phyloP scores from a whole-genome alignment of 2,329 filamentous ascomycete genomes.

The Chaetomium globosum region DNA sequence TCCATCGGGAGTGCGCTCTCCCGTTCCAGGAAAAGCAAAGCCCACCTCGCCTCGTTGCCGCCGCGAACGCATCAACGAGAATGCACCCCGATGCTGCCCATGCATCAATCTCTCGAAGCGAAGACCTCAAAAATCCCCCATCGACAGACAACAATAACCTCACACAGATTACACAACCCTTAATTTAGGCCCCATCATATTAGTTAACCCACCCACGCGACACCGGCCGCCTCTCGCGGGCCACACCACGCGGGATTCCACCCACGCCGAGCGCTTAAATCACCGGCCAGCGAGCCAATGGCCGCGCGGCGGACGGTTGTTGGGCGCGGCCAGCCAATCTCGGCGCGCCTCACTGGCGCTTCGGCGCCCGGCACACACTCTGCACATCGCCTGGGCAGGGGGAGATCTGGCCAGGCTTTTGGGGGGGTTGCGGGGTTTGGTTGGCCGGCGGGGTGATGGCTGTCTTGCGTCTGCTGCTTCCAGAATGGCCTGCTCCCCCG shows the following conservation, averaged over 20 bases:
- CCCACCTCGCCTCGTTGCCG: neutral
- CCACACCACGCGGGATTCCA: neutral
- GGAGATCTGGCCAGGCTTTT: neutral
- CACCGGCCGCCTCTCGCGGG: neutral
- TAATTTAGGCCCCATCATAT: neutral
- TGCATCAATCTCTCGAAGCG: neutral
- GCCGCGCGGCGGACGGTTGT: neutral
- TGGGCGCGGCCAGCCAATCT: neutral
- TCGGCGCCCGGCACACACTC: neutral
- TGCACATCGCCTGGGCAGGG: neutral
- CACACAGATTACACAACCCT: neutral
- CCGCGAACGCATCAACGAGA: neutral
- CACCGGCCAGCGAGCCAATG: neutral
- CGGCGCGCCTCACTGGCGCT: neutral
- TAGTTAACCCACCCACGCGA: neutral
- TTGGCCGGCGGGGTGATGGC: neutral
- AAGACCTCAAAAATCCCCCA: neutral
- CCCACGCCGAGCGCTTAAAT: neutral
- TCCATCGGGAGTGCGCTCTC: neutral
- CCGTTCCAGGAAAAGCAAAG: conserved; percentile 25
- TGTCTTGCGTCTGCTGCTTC: neutral
- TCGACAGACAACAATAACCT: neutral
- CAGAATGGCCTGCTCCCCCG: neutral
- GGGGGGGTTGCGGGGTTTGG: neutral
- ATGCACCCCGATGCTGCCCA: conserved; percentile 2